Conservation (phyloP, 192 early-diverging fungal species). For the Piromyces finnis region DNA sequence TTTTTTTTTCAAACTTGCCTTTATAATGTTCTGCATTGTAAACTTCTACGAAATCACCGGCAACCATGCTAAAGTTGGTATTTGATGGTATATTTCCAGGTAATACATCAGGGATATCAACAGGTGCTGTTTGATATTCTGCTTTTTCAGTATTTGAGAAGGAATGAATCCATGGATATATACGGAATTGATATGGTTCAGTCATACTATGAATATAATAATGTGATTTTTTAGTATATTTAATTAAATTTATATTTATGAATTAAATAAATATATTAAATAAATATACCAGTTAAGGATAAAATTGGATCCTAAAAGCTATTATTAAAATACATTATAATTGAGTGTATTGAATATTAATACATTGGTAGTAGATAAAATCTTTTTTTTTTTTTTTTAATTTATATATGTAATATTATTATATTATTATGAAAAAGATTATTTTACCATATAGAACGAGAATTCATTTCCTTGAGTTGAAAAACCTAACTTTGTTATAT, state of each 20-base stretch:
- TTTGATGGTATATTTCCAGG: slow-evolving; percentile 35
- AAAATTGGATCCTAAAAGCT: slow-evolving; percentile 80
- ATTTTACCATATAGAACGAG: slow-evolving; percentile 77
- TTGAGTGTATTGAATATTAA: background rate
- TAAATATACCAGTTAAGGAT: slow-evolving; percentile 58
- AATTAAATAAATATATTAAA: no score
- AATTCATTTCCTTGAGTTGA: slow-evolving; percentile 71
- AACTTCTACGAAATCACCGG: slow-evolving; percentile 90
- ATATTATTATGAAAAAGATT: background rate
- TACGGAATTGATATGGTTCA: slow-evolving; percentile 29
- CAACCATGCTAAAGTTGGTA: slow-evolving; percentile 87
- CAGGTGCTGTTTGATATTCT: slow-evolving; percentile 41
- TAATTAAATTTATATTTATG: no score
- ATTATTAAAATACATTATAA: background rate
- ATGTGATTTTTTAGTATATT: no score
- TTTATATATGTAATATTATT: background rate
- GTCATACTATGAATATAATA: no score
- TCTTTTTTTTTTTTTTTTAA: no score
- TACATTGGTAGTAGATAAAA: no score
- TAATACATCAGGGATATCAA: slow-evolving; percentile 70
- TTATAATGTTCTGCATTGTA: slow-evolving; percentile 41
- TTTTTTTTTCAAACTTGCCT: no score
- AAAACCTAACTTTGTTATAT: slow-evolving; percentile 53
- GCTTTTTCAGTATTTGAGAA: slow-evolving; percentile 58
- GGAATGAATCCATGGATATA: slow-evolving; percentile 85